phyloP scores from a whole-genome alignment of 116 monocot species.

The Papilionanthe hybrid region DNA sequence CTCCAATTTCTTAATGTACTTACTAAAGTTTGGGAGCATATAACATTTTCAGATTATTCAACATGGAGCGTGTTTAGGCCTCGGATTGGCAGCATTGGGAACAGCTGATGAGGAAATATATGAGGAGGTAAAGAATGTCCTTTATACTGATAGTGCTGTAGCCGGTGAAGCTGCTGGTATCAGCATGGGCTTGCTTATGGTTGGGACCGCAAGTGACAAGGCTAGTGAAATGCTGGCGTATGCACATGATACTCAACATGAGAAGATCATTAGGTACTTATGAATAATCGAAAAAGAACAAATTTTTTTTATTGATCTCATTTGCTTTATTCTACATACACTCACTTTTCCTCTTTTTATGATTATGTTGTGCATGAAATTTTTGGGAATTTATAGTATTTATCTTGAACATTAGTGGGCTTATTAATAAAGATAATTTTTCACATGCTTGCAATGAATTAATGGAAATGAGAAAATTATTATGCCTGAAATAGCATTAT shows the following conservation, averaged over 20 bases:
- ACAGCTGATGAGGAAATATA: constrained; percentile 94
- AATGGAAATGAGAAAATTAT: background rate
- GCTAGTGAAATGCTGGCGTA: constrained; percentile 98
- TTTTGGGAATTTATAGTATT: background rate
- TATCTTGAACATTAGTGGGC: background rate
- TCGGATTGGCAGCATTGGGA: constrained; percentile 92
- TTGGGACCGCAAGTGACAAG: constrained; percentile 87
- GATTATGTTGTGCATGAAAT: background rate
- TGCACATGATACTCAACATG: constrained; percentile 99
- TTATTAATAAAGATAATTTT: background rate
- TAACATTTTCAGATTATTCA: constrained; percentile 73
- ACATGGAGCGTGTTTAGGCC: constrained; percentile 93
- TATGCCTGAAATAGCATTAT: background rate
- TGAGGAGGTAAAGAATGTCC: constrained; percentile 92
- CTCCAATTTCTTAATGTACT: background rate
- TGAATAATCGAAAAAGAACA: background rate
- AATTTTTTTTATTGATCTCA: background rate
- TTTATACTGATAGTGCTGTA: constrained; percentile 90
- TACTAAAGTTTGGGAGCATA: background rate
- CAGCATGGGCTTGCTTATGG: constrained; percentile 97
- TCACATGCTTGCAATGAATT: background rate
- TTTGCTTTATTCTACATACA: background rate
- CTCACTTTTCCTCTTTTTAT: background rate
- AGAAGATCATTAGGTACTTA: constrained; percentile 88
- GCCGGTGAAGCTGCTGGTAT: constrained; percentile 99